Base-by-base conservation (phyloP, 2,329 filamentous ascomycete genomes). In the Periglandula ipomoeae region DNA sequence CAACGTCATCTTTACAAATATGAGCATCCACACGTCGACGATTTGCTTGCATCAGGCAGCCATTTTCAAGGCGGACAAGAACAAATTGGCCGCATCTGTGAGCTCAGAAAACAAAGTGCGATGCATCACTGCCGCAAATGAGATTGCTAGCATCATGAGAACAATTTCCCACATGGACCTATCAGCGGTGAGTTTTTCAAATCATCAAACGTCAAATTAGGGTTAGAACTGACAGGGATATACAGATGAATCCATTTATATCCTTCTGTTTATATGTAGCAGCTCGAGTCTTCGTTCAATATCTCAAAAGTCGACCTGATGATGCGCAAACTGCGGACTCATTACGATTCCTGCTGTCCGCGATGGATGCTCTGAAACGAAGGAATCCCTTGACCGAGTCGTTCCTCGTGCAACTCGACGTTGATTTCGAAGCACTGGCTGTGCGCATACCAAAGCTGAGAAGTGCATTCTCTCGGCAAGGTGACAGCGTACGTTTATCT, bases 41-140 rank as follows among this genome's bases (percentile, higher is more conserved):
- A 97, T 98, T 47, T 97, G 91, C 64, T 72, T 98, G n/a, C 93
- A 98, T 61, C 93, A 98, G 69, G 93, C 91, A 2, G 93, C 93
- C 23, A 97, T 98, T 19, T 96, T 91, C 75, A 97, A 96, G 64
- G 89, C 90, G 0, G 91, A 97, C 59, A 93, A 89, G 68, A 85
- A 95, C 65, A 79, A 82, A 47, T 71, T 96, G 52, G 83, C 88
- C 1, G 71, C 78, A 1, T 83, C 85, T 17, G 84, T 96, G 42
- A 84, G 87, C 54, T 82, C 86, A 1, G 91, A 97, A 62, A 95
- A 90, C 65, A 96, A 95, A 65, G 81, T 93, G 13, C 80, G 93
- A 52, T 97, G 93, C 59, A 89, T 97, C 51, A 89, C 89, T 20
- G 89, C 91, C 11, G 93, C 93, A 24, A 89, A 90, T 50, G 90